Evolutionary conservation across 2,329 filamentous ascomycete species (phyloP), one percentile per base, ranked within the genome.

Genomic region (Botrytis squamosa): DNA sequence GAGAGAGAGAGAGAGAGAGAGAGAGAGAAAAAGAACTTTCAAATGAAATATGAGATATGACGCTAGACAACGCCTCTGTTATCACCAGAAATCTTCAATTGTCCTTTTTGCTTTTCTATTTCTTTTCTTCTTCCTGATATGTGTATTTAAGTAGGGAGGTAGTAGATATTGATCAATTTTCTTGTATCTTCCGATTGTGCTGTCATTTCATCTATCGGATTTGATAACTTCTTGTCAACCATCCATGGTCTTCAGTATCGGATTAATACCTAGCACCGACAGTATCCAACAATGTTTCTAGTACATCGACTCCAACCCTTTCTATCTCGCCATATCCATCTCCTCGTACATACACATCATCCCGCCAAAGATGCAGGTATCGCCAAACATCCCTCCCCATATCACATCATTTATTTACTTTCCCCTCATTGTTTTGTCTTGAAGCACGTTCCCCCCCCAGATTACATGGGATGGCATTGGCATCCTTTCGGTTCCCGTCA

Each of bases 371-470:
- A 29, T 29, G 25, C 25, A 55, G 49, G 10, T 16, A n/a, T 55
- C 22, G 1, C 49, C 6, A n/a, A 6, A n/a, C 25, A 55, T n/a
- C 25, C 49, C 25, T 55, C n/a, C 25, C 10, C 25, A 70, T 25
- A 62, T 68, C 71, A 62, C 52, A 74, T 63, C 44, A 68, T 52
- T 25, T 55, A 42, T 42, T 63, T 63, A 63, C 60, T 42, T 62
- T 62, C 68, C 55, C 68, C 68, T 70, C 68, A 38, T 46, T 70
- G 68, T 70, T 70, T 70, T 62, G 55, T 62, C 55, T 70, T 29
- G 8, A 44, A 44, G 68, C 68, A 70, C 68, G 68, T 70, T 46
- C 68, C 55, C 44, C 52, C 68, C 68, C 42, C 42, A 46, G 55
- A 70, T 62, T 68, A 40, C 44, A 12, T 20, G 42, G 14, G 1